Base-by-base conservation (phyloP, 331 rosid genomes). In the Arachis monticola region DNA sequence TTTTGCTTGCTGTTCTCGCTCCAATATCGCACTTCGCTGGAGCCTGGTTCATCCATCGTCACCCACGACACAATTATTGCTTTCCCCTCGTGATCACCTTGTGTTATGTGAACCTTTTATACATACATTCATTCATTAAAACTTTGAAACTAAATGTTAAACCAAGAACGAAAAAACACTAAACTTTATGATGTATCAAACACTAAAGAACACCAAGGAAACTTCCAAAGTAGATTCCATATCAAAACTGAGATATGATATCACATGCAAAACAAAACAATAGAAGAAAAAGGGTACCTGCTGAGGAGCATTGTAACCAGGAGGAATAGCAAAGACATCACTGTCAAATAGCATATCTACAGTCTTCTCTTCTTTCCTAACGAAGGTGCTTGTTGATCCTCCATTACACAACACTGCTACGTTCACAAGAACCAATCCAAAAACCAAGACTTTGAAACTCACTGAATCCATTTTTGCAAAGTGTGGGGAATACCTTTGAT, bases 51-150 rank as follows among this genome's bases (percentile, higher is more conserved):
- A 52, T 80, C 76, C 64, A 61, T 80, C 0, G 97, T 91, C 71
- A 91, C 88, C 97, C 97, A 93, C 70, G 96, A 91, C 59, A 93
- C 92, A 0, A 93, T 87, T 79, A 93, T 76, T 14, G 90, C 96
- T 72, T 78, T 85, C 60, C 98, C 97, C 72, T 44, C 85, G 35
- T 10, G 86, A 56, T 91, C 97, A 69, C 97, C 98, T 91, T 93
- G 98, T 14, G 98, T 93, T 70, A 93, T 86, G 67, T 93, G 98
- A 81, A 92, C 96, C 97, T 93, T 42, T n/a, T 6, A 42, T 11
- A 52, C 76, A 38, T 0, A 80, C 10, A 40, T 59, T 4, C 53
- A 48, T 8, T 69, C 22, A 80, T 60, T 31, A 65, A 72, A 69
- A 22, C 22, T 30, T 10, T 1, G 48, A 41, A 50, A 50, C 42